Base-by-base conservation (phyloP, 768 basidiomycete genomes). In the Podaxis sp. region DNA sequence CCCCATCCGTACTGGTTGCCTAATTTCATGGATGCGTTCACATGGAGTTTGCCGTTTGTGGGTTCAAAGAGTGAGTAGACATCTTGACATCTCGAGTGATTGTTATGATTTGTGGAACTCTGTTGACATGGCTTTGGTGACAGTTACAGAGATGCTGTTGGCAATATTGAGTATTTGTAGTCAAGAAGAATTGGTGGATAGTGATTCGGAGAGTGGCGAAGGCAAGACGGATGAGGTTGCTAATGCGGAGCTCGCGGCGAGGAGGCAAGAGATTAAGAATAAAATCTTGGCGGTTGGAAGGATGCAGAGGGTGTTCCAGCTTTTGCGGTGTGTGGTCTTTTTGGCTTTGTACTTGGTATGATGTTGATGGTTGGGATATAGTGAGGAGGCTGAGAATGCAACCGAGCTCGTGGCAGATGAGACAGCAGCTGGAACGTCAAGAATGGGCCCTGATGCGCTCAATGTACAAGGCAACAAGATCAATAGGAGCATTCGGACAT, bases 21-120 rank as follows among this genome's bases (percentile, higher is more conserved):
- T 0, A 97, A 97, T 77, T 97, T 97, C 69, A 96, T 96, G 86
- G 93, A 98, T 70, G 95, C 94, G 33, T 98, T 98, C 72, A 96
- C 95, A 11, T 98, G 96, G 96, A 93, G 91, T 81, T 73, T 98
- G 61, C 96, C 96, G 0, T 98, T 98, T 72, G 95, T 98, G 4
- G 96, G 95, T 57, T 88, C 93, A 66, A 98, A 98, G 79, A 97
- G 96, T 96, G 64, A 59, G 92, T 78, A 24, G 3, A 41, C 38
- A 11, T 36, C 47, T 56, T n/a, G 22, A 12, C 1, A 55, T 53
- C 3, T 19, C 53, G 5, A 25, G 49, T 49, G 40, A 13, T 46
- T 38, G 55, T 37, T 33, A n/a, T 9, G 13, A 62, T 55, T 36
- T 7, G 6, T 29, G 27, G 27, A 29, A 29, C 7, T 7, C 27